Base-by-base conservation (phyloP, 1,139 yeast species). In the Suhomyces coccinellae region DNA sequence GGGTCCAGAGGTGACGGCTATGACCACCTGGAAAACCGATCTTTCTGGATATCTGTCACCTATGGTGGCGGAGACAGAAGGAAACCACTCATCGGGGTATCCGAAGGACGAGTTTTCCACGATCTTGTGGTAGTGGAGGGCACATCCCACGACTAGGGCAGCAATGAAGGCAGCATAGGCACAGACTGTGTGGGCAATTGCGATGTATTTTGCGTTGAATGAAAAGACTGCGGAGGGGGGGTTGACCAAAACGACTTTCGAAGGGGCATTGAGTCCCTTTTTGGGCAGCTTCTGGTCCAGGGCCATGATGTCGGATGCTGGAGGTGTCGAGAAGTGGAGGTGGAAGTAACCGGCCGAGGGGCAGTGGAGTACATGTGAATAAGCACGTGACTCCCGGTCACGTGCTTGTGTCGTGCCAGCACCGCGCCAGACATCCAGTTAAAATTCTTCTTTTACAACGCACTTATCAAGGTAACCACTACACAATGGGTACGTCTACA, bases 11-110 rank as follows among this genome's bases (percentile, higher is more conserved):
- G 95, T 85, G 38, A 87, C 60, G 46, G 90, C 95, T 47, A 86
- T 85, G 48, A 90, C 69, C 35, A 93, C 74, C 67, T 93, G 99
- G 64, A 93, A 93, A 27, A 93, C 71, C 2, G 97, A 87, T 55
- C 99, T 75, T 66, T 93, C 99, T 0, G 99, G 99, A 61, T 90
- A 93, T 52, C 97, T 67, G 62, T 93, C 99, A 41, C 99, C 99
- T 61, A 93, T 93, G 1, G 99, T 81, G 1, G 99, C 98, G 28
- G 96, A 86, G 2, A 93, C 99, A 57, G 95, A 85, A 1, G 99
- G 99, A 60, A 93, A 91, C 99, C 99, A 93, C 66, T 93, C 99
- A 48, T 90, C 95, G 1, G 99, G 99, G 61, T 88, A 93, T 0
- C 96, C 95, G 60, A 74, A 91, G 51, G 82, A 80, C 37, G 93